Percentiles rank a stretch among this genome's conserved stretches.
Conservation (phyloP, 2,329 filamentous ascomycete genomes). For the Colletotrichum lindemuthianum region DNA sequence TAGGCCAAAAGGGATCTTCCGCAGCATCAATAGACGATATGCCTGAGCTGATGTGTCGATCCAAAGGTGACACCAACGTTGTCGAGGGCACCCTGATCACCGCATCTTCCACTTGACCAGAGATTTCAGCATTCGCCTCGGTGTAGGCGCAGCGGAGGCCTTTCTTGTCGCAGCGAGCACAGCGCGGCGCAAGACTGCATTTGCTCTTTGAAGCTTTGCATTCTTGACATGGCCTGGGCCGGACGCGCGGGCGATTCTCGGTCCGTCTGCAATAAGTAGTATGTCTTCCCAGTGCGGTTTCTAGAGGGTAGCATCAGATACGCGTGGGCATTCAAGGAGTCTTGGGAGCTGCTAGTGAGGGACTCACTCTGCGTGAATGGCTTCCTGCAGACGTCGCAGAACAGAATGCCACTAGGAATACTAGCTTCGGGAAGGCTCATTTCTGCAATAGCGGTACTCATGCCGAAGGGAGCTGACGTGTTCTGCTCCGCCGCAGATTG, state of each 20-base stretch:
- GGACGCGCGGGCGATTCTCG: conserved; percentile 8
- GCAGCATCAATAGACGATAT: too few relatives aligned
- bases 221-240: conserved; percentile 26
- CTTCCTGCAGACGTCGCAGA: conserved; percentile 29
- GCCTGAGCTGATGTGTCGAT: too few relatives aligned
- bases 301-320: background rate
- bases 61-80: too few relatives aligned
- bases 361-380: conserved; percentile 24
- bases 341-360: background rate
- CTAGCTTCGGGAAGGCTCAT: too few relatives aligned
- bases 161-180: conserved; percentile 25
- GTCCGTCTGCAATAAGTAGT: conserved; percentile 21
- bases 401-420: background rate
- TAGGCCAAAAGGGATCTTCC: too few relatives aligned
- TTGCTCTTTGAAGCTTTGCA: conserved; percentile 32
- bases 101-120: too few relatives aligned
- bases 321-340: background rate
- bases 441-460: too few relatives aligned
- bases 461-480: too few relatives aligned
- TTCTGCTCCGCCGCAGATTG: too few relatives aligned
- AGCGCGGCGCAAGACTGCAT: conserved; percentile 20
- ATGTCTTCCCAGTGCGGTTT: conserved; percentile 18
- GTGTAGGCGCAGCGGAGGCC: conserved; percentile 25
- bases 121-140: background rate
- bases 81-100: too few relatives aligned